These are phyloP conservation scores for Globisporangium echinulatum DNA, from an alignment of 352 stramenopile species.

Conservation along the genomic window DNA sequence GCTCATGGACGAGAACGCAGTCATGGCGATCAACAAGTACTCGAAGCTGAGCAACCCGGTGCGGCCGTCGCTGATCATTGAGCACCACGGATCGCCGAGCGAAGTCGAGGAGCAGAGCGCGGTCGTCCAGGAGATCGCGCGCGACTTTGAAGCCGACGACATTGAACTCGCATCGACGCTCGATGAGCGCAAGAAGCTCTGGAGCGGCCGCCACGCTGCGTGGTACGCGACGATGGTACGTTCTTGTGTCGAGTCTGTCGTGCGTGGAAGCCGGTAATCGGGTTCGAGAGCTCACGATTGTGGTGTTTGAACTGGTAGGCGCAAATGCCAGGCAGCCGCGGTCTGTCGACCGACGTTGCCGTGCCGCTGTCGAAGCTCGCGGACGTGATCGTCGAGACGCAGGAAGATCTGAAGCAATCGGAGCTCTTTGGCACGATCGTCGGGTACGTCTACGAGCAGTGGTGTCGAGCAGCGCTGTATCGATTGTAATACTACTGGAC, in stretches of 20 bases:
- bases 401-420: slow-evolving; percentile 84
- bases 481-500: not conserved
- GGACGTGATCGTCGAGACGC: slow-evolving; percentile 91
- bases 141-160: slow-evolving; percentile 76
- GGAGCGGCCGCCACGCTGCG: slow-evolving; percentile 77
- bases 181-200: slow-evolving; percentile 82
- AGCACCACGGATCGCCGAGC: slow-evolving; percentile 83
- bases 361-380: slow-evolving; percentile 94
- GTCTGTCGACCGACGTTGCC: slow-evolving; percentile 94
- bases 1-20: slow-evolving; percentile 77
- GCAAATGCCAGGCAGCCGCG: slow-evolving; percentile 75
- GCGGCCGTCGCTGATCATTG: slow-evolving; percentile 91
- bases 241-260: not conserved
- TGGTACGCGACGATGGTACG: slow-evolving; percentile 81
- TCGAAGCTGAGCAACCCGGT: slow-evolving; percentile 73
- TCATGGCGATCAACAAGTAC: slow-evolving; percentile 83
- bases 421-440: slow-evolving; percentile 91
- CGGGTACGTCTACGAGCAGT: slow-evolving; percentile 25
- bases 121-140: slow-evolving; percentile 80
- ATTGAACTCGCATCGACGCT: slow-evolving; percentile 68
- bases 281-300: not conserved
- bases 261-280: too few species aligned
- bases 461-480: too few species aligned
- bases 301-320: slow-evolving; percentile 20
- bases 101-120: slow-evolving; percentile 87